Percentiles rank a stretch among this genome's conserved stretches.
phyloP scores from a whole-genome alignment of 345 rosid genomes.

The Salix viminalis region DNA sequence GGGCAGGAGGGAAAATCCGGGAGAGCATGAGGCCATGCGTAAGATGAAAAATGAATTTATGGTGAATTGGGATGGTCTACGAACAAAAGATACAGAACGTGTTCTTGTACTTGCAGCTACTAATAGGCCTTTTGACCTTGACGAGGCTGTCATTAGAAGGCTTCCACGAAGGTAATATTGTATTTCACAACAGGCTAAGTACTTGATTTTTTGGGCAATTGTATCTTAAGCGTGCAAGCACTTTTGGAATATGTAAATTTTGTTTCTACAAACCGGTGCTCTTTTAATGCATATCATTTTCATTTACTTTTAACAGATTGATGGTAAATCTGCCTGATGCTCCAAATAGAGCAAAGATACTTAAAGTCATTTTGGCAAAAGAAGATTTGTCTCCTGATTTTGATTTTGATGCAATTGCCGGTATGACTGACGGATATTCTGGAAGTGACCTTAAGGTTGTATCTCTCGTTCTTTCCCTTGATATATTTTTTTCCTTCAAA shows the following conservation, averaged over 20 bases:
- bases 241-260: not conserved
- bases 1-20: constrained; percentile 79
- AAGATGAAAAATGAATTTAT: constrained; percentile 96
- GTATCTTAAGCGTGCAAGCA: not conserved
- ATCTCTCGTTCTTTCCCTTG: constrained; percentile 2
- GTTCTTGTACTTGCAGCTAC: constrained; percentile 96
- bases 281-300: not conserved
- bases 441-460: constrained; percentile 89
- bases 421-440: constrained; percentile 83
- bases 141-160: constrained; percentile 94
- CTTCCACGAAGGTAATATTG: constrained; percentile 61
- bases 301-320: constrained; percentile 42
- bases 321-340: constrained; percentile 89
- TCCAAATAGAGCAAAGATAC: constrained; percentile 73
- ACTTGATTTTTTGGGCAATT: not conserved
- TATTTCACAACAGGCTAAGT: not conserved
- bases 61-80: constrained; percentile 90
- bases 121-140: constrained; percentile 92
- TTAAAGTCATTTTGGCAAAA: constrained; percentile 69
- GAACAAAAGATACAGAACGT: constrained; percentile 76
- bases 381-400: constrained; percentile 73
- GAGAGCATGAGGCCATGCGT: constrained; percentile 87
- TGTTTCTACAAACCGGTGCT: not conserved
- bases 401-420: constrained; percentile 67
- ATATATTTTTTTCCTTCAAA: not conserved